Evolutionary conservation across 345 rosid species (phyloP), one percentile per base, ranked within the genome.

Genomic region (Melaleuca alternifolia): DNA sequence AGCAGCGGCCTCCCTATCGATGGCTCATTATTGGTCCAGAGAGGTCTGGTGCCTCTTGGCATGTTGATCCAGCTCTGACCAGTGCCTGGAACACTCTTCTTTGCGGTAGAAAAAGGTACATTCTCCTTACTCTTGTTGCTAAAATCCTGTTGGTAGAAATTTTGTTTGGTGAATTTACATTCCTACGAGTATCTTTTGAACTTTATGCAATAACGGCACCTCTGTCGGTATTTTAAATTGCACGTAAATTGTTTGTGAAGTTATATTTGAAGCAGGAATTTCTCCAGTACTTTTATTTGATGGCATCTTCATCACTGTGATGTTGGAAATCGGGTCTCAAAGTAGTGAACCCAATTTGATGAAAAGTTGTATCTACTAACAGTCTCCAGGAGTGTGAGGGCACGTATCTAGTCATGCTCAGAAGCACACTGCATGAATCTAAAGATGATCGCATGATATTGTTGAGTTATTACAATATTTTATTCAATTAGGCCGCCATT

Each of bases 31-130:
- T 97, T 86, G 99, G 99, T 77, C 99, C 99, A 10, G 96, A 96
- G 96, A 94, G 99, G 89, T 97, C 98, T 79, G 99, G 99, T 88
- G 99, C 99, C 54, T 97, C 99, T 82, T 97, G 99, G 98, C 99
- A 97, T 91, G 95, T 97, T 85, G 98, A 97, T 90, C 99, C 99
- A 51, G 95, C 99, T 85, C 99, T 97, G 83, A 96, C 99, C 84
- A 95, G 98, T 85, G 99, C 99, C 83, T 97, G 99, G 99, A 97
- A 97, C 91, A 96, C 99, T 82, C 94, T 97, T 85, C 94, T 97
- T 52, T 93, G 93, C 61, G 99, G 99, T 84, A 96, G 95, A 82
- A 97, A 97, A 92, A 97, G 99, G 99, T 97, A 94, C 26, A 86
- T 82, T 52, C 59, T 30, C 46, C 26, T 3, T 83, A n/a, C 23